Percentiles rank a stretch among this genome's conserved stretches.
These are phyloP conservation scores for Acorus calamus DNA, from an alignment of 106 monocot species.

Conservation along the genomic window DNA sequence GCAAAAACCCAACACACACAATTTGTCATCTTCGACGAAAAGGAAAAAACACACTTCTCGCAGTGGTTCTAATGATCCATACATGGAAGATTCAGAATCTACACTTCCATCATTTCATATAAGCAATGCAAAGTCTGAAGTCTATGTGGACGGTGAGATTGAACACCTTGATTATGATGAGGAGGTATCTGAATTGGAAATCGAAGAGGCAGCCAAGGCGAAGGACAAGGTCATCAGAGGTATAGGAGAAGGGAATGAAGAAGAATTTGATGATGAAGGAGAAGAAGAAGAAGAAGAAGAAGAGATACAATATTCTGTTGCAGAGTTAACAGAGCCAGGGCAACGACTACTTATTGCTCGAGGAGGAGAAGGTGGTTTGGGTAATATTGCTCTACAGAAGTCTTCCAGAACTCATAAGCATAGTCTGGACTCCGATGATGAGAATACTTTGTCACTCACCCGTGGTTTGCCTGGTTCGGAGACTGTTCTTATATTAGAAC, in stretches of 20 bases:
- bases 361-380: constrained; percentile 87
- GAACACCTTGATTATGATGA: too few relatives aligned
- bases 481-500: constrained; percentile 65
- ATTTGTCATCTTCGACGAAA: too few relatives aligned
- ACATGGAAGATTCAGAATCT: too few relatives aligned
- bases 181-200: background rate
- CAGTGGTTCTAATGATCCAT: too few relatives aligned
- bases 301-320: constrained; percentile 40
- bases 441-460: constrained; percentile 17
- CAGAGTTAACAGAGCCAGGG: constrained; percentile 66
- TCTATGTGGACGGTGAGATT: too few relatives aligned
- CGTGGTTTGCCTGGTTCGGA: constrained; percentile 62
- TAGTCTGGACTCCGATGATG: constrained; percentile 11
- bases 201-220: background rate
- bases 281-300: constrained; percentile 22
- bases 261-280: constrained; percentile 8
- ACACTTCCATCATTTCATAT: too few relatives aligned
- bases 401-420: constrained; percentile 13
- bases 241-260: constrained; percentile 10
- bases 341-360: constrained; percentile 58
- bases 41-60: too few relatives aligned
- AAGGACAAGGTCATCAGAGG: background rate
- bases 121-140: too few relatives aligned
- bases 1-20: too few relatives aligned
- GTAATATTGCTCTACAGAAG: constrained; percentile 40